Conservation (phyloP, 257 asterid genomes). For the Plantago ovata region DNA sequence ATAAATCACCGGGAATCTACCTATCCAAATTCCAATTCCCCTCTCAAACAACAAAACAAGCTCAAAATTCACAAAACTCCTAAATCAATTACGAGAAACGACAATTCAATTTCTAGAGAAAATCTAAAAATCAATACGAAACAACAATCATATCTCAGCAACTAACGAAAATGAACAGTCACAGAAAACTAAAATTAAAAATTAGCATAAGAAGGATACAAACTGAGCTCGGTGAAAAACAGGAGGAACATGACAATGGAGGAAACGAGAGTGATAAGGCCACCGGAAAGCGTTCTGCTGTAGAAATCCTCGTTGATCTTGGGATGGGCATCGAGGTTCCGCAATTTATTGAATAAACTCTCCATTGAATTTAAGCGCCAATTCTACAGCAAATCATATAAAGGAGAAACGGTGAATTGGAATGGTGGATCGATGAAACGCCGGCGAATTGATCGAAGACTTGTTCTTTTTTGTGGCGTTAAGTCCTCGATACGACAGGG, state of each 20-base stretch:
- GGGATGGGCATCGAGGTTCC: constrained; percentile 86
- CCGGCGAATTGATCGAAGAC: constrained; percentile 26
- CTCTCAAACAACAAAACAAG: background rate
- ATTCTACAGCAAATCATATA: too few species aligned
- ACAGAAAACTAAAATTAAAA: background rate
- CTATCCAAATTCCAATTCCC: background rate
- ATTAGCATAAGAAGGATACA: constrained; percentile 22
- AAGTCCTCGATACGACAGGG: too few species aligned
- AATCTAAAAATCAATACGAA: background rate
- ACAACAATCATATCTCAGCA: background rate
- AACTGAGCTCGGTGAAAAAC: constrained; percentile 93
- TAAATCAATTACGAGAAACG: background rate
- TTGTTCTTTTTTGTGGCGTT: too few species aligned
- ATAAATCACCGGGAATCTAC: background rate
- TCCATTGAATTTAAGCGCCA: constrained; percentile 40
- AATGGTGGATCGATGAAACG: constrained; percentile 23
- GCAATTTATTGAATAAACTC: constrained; percentile 53
- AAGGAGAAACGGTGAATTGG: too few species aligned
- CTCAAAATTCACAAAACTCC: too few species aligned
- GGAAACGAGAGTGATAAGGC: constrained; percentile 77
- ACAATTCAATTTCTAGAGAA: background rate
- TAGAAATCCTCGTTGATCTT: constrained; percentile 98
- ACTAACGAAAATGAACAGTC: too few species aligned
- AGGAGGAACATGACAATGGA: constrained; percentile 84
- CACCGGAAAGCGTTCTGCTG: constrained; percentile 95